A percentile compares a stretch with the other conserved stretches of the same genome.
These are phyloP conservation scores for Mortierella sp. DNA, from an alignment of 371 early-diverging fungal species.

Conservation along the genomic window DNA sequence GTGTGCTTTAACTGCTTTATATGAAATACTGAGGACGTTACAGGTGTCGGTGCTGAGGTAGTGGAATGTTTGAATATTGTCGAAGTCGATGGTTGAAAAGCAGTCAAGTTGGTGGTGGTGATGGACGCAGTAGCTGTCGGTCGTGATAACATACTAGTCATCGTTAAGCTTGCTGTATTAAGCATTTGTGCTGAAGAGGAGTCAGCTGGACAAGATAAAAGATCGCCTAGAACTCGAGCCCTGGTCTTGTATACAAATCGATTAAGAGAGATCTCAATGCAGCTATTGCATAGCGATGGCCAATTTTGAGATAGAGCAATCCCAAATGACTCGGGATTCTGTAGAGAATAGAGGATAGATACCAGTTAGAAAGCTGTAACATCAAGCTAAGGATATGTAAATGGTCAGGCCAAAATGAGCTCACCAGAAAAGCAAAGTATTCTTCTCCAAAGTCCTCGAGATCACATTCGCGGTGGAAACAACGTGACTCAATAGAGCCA, in stretches of 20 bases:
- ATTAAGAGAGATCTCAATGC: conserved; percentile 45
- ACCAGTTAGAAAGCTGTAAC: too few species aligned
- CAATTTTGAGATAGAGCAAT: conserved; percentile 31
- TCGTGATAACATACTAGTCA: background rate
- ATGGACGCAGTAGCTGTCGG: background rate
- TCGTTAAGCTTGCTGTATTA: background rate
- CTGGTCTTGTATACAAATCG: conserved; percentile 41
- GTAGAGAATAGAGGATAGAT: background rate
- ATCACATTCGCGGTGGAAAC: conserved; percentile 27
- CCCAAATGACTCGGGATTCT: conserved; percentile 36
- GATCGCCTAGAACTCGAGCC: conserved; percentile 36
- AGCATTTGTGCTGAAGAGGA: background rate
- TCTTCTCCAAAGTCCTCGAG: conserved; percentile 18
- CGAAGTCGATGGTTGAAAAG: too few species aligned
- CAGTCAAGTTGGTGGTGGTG: too few species aligned
- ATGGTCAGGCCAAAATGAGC: background rate
- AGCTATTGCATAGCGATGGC: conserved; percentile 49
- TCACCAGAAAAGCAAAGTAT: conserved; percentile 43
- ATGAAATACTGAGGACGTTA: too few species aligned
- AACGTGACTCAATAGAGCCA: conserved; percentile 3
- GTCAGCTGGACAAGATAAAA: conserved; percentile 15
- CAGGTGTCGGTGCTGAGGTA: too few species aligned
- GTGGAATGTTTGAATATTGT: too few species aligned
- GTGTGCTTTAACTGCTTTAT: too few species aligned
- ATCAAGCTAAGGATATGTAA: background rate